Evolutionary conservation across 139 green algal genomes (phyloP).

Genomic region (Microglena sp.): DNA sequence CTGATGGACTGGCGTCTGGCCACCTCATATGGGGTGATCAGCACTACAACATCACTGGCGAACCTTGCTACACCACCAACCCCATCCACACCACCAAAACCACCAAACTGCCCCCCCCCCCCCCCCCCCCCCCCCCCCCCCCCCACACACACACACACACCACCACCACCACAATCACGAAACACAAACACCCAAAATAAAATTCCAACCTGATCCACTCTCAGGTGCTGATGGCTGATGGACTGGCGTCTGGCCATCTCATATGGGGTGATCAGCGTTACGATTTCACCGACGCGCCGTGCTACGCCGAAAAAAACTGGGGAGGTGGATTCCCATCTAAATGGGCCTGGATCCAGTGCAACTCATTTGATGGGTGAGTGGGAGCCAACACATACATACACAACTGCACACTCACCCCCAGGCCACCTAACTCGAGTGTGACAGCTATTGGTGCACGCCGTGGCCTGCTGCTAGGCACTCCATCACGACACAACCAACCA

Average conservation of each 20-base stretch:
- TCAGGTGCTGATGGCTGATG: conserved; percentile 84
- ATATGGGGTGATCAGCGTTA: conserved; percentile 72
- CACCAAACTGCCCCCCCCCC: neutral
- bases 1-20: too few species aligned
- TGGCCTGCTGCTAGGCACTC: conserved; percentile 47
- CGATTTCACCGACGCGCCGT: conserved; percentile 58
- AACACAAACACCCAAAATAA: too few species aligned
- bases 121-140: too few species aligned
- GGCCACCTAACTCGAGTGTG: conserved; percentile 48
- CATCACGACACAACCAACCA: too few species aligned
- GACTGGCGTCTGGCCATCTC: conserved; percentile 76
- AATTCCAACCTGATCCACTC: neutral
- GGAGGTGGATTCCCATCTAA: conserved; percentile 85
- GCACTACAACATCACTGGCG: neutral
- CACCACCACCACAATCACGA: too few species aligned
- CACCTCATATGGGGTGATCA: neutral
- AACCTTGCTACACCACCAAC: neutral
- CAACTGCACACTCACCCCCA: conserved; percentile 3
- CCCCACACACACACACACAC: too few species aligned
- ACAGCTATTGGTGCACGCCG: conserved; percentile 73
- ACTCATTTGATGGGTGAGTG: conserved; percentile 66
- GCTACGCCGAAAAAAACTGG: conserved; percentile 97
- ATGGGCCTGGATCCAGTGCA: conserved; percentile 94
- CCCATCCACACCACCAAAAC: neutral
- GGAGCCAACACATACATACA: neutral